Evolutionary conservation across 2,329 filamentous ascomycete genomes (phyloP), one percentile per base, ranked within the genome.

Genomic region (Sphaerostilbella broomeana): DNA sequence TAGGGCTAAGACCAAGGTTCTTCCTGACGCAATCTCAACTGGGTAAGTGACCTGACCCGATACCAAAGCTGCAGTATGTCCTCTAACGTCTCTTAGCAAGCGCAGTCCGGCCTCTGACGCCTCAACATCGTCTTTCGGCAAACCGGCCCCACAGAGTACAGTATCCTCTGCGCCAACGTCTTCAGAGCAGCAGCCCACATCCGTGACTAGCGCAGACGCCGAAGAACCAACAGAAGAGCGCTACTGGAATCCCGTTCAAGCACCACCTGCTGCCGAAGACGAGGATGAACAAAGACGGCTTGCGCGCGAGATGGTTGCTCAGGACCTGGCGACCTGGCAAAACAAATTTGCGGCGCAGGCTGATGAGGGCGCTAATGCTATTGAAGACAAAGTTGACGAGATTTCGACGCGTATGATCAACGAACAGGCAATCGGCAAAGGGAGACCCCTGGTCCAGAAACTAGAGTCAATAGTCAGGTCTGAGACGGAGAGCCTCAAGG

Each of bases 271-370:
- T 3, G 58, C 65, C 48, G 57, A 69, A 35, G 59, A 65, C 22
- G 73, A 77, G 40, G 68, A 73, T 20, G 73, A 79, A 18, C 60
- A 67, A 12, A 72, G 75, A 18, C 73, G 74, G 38, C 73, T 70
- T 4, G 75, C 75, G 3, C 77, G 78, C 30, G 75, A 81, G 52
- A 76, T 75, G 47, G 84, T 97, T 28, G 72, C 79, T 2, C 75
- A 82, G 30, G 92, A 98, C 57, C 73, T 98, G 11, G 74, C 77
- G 49, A 73, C 74, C 40, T 98, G 92, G 90, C 84, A 95, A 61
- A 77, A 78, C 46, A 94, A 94, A 55, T 95, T 95, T 57, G 75
- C 84, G 19, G 78, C 81, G 44, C 88, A 88, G 8, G 86, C 86
- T 6, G 84, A 94, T 44, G 88, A 94, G 57, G 89, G 88, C 5